These are phyloP conservation scores for Nowakowskiella sp. DNA, from an alignment of 192 early-diverging fungal species.

Conservation along the genomic window DNA sequence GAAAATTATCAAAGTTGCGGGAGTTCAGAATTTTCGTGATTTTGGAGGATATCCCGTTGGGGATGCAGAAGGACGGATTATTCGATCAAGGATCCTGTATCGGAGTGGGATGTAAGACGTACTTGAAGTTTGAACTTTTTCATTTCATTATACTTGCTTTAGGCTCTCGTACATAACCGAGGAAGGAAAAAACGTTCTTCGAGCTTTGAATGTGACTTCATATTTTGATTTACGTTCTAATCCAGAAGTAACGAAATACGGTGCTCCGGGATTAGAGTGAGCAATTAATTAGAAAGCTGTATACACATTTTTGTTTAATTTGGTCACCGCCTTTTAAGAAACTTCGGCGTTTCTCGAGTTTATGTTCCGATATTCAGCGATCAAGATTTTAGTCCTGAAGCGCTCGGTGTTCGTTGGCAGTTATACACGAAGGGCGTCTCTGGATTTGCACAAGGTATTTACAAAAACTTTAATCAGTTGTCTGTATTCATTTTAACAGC, in stretches of 20 bases:
- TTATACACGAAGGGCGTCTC: constrained; percentile 45
- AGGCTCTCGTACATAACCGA: too few species aligned
- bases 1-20: constrained; percentile 4
- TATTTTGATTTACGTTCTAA: constrained; percentile 46
- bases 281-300: neutral
- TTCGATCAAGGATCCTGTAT: neutral
- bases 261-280: constrained; percentile 36
- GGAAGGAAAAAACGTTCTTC: constrained; percentile 32
- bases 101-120: neutral
- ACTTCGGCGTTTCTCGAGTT: constrained; percentile 26
- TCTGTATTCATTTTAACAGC: constrained; percentile 33
- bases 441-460: constrained; percentile 45
- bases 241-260: constrained; percentile 35
- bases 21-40: constrained; percentile 50
- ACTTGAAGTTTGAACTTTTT: neutral
- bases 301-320: neutral
- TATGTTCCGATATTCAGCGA: constrained; percentile 44
- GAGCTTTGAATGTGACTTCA: constrained; percentile 18
- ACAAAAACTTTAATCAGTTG: constrained; percentile 29
- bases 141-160: constrained; percentile 10
- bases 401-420: constrained; percentile 43
- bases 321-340: constrained; percentile 1
- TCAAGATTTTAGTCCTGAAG: constrained; percentile 48
- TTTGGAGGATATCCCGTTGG: constrained; percentile 44
- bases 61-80: neutral